phyloP scores from a whole-genome alignment of 2,329 filamentous ascomycete species.

The Verticillium nubilum region DNA sequence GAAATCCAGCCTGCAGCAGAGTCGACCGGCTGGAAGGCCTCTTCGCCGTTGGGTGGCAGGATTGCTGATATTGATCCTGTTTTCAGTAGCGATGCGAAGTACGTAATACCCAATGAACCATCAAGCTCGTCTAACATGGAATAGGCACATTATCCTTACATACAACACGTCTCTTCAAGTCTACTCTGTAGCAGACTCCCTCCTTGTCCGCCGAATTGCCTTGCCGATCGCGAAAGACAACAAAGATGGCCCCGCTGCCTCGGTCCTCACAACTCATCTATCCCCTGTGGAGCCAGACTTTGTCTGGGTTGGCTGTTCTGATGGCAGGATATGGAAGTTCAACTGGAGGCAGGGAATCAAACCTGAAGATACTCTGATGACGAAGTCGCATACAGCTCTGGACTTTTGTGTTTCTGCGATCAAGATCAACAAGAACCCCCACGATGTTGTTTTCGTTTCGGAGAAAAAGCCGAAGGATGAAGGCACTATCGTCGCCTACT shows the following conservation, averaged over 20 bases:
- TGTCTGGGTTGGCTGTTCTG: conserved; percentile 56
- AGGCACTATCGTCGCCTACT: conserved; percentile 40
- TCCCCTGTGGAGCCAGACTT: conserved; percentile 35
- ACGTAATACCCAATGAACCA: conserved; percentile 20
- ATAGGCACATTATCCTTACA: conserved; percentile 67
- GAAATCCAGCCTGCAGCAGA: background rate
- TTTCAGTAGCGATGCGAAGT: conserved; percentile 57
- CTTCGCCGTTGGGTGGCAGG: conserved; percentile 58
- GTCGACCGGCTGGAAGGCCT: conserved; percentile 49
- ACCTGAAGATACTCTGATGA: conserved; percentile 34
- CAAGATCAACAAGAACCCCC: conserved; percentile 22
- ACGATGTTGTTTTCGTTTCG: conserved; percentile 35
- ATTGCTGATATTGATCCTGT: conserved; percentile 62
- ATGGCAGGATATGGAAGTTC: conserved; percentile 51
- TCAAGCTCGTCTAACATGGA: conserved; percentile 17
- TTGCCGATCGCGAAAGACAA: conserved; percentile 29
- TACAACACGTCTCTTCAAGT: conserved; percentile 73
- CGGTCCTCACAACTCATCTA: conserved; percentile 35
- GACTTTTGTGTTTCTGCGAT: conserved; percentile 38
- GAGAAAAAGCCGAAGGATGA: conserved; percentile 6
- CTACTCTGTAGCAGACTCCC: conserved; percentile 75
- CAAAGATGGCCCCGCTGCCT: conserved; percentile 19
- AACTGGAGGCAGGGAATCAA: conserved; percentile 50
- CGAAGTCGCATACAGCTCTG: conserved; percentile 36
- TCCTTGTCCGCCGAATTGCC: conserved; percentile 68